Base-by-base conservation (phyloP, 1,284 basidiomycete genomes). In the Kwoniella shivajii region DNA sequence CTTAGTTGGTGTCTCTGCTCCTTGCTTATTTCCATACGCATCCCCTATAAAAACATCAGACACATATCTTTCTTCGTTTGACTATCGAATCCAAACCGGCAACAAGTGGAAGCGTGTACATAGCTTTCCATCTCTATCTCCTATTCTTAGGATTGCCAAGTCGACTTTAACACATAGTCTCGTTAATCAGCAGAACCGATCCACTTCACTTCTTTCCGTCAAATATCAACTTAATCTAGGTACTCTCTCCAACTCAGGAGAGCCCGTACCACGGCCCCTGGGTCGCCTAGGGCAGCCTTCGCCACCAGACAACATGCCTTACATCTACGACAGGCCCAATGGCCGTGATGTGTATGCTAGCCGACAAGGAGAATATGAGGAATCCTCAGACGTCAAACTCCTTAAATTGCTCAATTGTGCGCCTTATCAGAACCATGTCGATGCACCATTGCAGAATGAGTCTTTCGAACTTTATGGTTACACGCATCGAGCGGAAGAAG, bases 1-100 rank as follows among this genome's bases (percentile, higher is more conserved):
- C 58, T 60, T 60, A 34, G 49, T 34, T 60, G 58, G 58, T 60
- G 52, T 56, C 54, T 39, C 34, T 39, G 27, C 54, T 56, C 58
- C 53, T 60, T 60, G 58, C 58, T 56, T 39, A 31, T 46, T n/a
- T n/a, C 51, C 26, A 27, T 20, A 22, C 37, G 22, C 11, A 39
- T n/a, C 43, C 18, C 30, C 22, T n/a, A 43, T 7, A 22, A 24
- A 24, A 22, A 24, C 41, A 43, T 24, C 9, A 7, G 11, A 43
- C 41, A 13, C 11, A 7, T 24, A 38, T 26, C 41, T n/a, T 9
- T n/a, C 27, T 20, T 29, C 14, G 6, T 26, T 30, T 30, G 24
- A 16, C 27, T 26, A 45, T 26, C 14, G 13, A 30, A 45, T 30
- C n/a, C 3, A 45, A 20, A 31, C n/a, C 29, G 29, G 30, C 27